Evolutionary conservation across 352 stramenopile species (phyloP), one percentile per base, ranked within the genome.

Genomic region (Phytopythium delawarense): DNA sequence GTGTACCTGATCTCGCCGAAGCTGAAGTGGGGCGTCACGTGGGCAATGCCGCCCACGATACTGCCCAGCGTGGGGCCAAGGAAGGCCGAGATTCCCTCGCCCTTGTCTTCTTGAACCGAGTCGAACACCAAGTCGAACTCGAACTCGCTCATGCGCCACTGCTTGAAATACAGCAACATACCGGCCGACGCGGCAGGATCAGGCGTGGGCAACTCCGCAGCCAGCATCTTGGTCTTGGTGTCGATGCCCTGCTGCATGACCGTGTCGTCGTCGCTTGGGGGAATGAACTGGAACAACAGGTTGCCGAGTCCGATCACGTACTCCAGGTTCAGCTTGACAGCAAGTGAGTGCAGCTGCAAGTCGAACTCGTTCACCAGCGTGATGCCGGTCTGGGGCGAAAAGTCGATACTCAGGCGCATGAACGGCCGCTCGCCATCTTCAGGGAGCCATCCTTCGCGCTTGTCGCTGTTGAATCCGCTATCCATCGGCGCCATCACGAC

Each of bases 401-500:
- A 90, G 46, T 91, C 84, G 20, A 89, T 65, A 3, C 67, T 78
- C 11, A 96, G 53, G 35, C 62, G 76, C 59, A 96, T 81, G 55
- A 92, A 94, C 25, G 87, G 85, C 11, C 59, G 66, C 59, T 96
- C 87, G 11, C 84, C 84, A 9, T 94, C 72, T 5, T 82, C 69
- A n/a, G 84, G 81, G 21, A 92, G 64, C 87, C 87, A 96, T 6
- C 81, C 86, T 62, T 96, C 87, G 15, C 78, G 83, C 61, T 92
- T 92, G 65, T 96, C 81, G 52, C 85, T 94, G 57, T 94, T 96
- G 57, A 89, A 96, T 0, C 87, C 87, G 63, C 77, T 91, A 53
- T 96, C 84, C n/a, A 91, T 55, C 4, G 87, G 87, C 44, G 79
- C 80, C 28, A 96, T 69, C 13, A 96, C 65, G 2, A 96, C 76